Evolutionary conservation across 2,329 filamentous ascomycete genomes (phyloP).

Genomic region (Cladosporium austrohemisphaericum): DNA sequence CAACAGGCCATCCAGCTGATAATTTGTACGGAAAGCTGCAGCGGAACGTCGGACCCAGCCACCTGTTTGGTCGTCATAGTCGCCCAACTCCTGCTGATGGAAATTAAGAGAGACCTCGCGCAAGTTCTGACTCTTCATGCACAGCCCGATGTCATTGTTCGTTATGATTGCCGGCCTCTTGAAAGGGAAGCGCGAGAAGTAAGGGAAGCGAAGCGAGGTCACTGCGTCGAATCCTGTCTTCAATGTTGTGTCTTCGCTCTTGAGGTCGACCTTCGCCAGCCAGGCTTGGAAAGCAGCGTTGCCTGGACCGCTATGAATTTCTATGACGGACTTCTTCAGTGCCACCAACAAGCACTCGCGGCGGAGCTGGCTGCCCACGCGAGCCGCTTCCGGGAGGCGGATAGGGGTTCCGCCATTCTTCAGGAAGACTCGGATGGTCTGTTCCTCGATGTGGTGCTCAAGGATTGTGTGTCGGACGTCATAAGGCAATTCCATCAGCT

Average conservation of each 20-base stretch:
- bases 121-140: conserved; percentile 18
- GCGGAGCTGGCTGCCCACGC: conserved; percentile 9
- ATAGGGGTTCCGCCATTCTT: neutral
- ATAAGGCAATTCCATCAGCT: conserved; percentile 10
- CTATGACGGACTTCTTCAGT: conserved; percentile 13
- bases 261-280: conserved; percentile 11
- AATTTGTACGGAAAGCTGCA: neutral
- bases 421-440: conserved; percentile 4
- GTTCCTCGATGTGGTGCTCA: neutral
- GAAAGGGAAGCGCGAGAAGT: conserved; percentile 18
- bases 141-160: conserved; percentile 20
- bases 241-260: conserved; percentile 4
- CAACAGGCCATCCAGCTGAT: neutral
- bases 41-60: no score
- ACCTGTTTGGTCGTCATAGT: neutral
- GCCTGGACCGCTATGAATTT: conserved; percentile 13
- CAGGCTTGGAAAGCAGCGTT: conserved; percentile 13
- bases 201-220: conserved; percentile 17
- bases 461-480: conserved; percentile 11
- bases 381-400: conserved; percentile 9
- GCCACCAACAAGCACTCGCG: conserved; percentile 6
- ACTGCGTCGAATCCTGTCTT: conserved; percentile 20
- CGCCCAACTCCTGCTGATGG: neutral
- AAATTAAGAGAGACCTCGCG: conserved; percentile 10
- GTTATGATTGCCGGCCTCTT: neutral